Evolutionary conservation across 2,329 filamentous ascomycete species (phyloP), one percentile per base, ranked within the genome.

Genomic region (Fusarium ambrosium): DNA sequence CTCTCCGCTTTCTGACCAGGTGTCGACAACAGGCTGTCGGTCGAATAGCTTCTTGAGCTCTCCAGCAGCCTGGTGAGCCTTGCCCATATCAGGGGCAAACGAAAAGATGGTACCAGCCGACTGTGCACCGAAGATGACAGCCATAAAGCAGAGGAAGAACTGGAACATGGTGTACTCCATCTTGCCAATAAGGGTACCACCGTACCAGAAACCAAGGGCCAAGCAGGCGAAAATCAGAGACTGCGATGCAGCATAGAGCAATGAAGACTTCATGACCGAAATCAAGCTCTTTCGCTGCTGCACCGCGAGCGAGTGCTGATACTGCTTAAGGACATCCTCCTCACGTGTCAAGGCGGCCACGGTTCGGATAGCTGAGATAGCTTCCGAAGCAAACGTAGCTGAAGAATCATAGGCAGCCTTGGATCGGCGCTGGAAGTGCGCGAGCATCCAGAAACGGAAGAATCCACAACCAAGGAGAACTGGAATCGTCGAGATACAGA

Each of bases 191-290:
- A 97, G 86, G 0, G 88, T 93, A 32, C 94, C 94, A 70, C 95
- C 95, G 79, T 97, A 98, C 94, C 94, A 98, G 86, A 98, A 98
- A 2, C 93, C 95, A 5, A 98, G 90, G 0, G 95, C 95, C 69
- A 97, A 92, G 75, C 92, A 94, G 56, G 95, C 87, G 85, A 97
- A 97, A 70, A 94, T 90, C 68, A 97, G 86, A 0, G 93, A 95
- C 84, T 98, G 95, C 1, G 95, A 94, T 2, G 92, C 89, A 1
- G 95, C 95, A 80, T 97, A 98, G 6, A 98, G 89, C 1, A 88
- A 81, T 13, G 94, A 95, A 0, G 94, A 95, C 79, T 92, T 93
- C 70, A 95, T 82, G 36, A 98, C 90, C 0, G 94, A 97, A 11
- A 88, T 87, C 41, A 97, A 82, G 71, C 93, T 94, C 56, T 87